Conservation (phyloP, 441 rosid species). For the Erodium texanum region DNA sequence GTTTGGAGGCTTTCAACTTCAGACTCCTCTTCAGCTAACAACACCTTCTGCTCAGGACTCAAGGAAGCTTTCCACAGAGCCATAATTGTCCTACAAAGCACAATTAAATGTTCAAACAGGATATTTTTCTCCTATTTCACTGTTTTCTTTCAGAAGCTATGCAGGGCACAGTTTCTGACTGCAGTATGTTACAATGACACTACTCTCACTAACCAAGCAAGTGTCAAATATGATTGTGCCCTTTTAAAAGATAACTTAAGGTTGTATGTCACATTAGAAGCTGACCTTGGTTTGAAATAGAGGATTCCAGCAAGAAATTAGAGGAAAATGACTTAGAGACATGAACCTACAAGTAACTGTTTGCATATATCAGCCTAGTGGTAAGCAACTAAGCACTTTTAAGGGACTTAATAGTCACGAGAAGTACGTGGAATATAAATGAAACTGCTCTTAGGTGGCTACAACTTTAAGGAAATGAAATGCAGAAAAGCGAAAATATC, state of each 20-base stretch:
- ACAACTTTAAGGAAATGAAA: background rate
- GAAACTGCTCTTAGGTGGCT: background rate
- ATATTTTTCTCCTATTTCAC: background rate
- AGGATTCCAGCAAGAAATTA: background rate
- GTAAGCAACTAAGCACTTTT: conserved; percentile 1
- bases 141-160: conserved; percentile 5
- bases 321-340: background rate
- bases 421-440: background rate
- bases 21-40: conserved; percentile 83
- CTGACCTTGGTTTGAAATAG: background rate
- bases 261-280: background rate
- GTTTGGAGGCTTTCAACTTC: conserved; percentile 53
- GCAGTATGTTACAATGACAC: background rate
- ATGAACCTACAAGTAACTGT: background rate
- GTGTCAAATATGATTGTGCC: background rate
- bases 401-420: background rate
- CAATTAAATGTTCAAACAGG: background rate
- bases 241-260: background rate
- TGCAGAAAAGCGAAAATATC: background rate
- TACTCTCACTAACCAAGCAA: background rate
- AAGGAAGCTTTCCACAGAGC: conserved; percentile 91
- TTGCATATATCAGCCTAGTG: background rate
- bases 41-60: conserved; percentile 90
- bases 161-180: background rate
- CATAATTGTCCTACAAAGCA: conserved; percentile 72